These are phyloP conservation scores for Lactuca sativa DNA, from an alignment of 129 eudicot genomes.

Conservation along the genomic window DNA sequence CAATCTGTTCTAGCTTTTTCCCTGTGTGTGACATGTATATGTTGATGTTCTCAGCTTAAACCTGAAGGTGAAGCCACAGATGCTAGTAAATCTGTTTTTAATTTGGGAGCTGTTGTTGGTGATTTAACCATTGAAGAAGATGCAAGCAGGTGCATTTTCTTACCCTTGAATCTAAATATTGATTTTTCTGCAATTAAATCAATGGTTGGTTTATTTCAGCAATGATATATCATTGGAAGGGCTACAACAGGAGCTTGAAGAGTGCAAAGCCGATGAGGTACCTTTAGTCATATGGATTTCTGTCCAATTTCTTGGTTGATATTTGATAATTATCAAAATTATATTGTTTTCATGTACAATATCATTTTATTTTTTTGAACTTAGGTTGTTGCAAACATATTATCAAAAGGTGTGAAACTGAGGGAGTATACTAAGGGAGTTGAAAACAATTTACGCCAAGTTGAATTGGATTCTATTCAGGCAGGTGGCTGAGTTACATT, in stretches of 20 bases:
- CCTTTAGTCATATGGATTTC: slow-evolving; percentile 6
- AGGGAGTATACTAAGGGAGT: slow-evolving; percentile 95
- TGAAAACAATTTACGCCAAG: slow-evolving; percentile 90
- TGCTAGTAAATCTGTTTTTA: slow-evolving; percentile 43
- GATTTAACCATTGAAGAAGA: slow-evolving; percentile 78
- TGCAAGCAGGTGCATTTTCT: slow-evolving; percentile 51
- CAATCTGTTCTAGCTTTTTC: not conserved
- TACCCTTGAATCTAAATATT: slow-evolving; percentile 2
- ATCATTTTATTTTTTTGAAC: slow-evolving; percentile 15
- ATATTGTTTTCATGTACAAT: not conserved
- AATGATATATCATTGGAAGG: slow-evolving; percentile 94
- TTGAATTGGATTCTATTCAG: slow-evolving; percentile 92
- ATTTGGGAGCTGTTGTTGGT: slow-evolving; percentile 77
- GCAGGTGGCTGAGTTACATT: slow-evolving; percentile 39
- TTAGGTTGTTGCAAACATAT: slow-evolving; percentile 88
- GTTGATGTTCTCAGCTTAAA: slow-evolving; percentile 32
- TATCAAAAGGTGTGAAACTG: slow-evolving; percentile 83
- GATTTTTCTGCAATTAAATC: slow-evolving; percentile 10
- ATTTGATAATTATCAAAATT: not conserved
- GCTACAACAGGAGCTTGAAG: slow-evolving; percentile 87
- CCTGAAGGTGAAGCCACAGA: slow-evolving; percentile 37
- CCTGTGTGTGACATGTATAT: slow-evolving; percentile 4
- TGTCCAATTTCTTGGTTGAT: slow-evolving; percentile 13
- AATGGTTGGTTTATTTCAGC: slow-evolving; percentile 40
- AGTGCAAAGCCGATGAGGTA: slow-evolving; percentile 84